Evolutionary conservation across 1,139 yeast genomes (phyloP).

Genomic region (Debaryomyces singareniensis): DNA sequence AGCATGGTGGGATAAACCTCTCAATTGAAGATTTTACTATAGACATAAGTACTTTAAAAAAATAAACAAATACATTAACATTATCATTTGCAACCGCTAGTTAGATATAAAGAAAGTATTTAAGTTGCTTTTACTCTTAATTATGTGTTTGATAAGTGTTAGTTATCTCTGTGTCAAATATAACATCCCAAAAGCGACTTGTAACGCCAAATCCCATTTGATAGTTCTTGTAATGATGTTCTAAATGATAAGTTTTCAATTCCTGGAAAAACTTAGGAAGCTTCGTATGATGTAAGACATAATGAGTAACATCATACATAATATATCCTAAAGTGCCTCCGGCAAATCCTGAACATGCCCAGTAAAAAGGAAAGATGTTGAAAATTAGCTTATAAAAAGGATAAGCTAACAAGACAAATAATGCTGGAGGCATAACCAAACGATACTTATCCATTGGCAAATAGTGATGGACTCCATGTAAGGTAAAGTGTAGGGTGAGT

Average conservation of each 20-base stretch:
- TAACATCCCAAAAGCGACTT: conserved; percentile 85
- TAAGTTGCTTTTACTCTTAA: conserved; percentile 7
- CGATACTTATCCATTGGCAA: conserved; percentile 94
- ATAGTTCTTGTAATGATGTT: conserved; percentile 95
- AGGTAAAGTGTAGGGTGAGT: conserved; percentile 75
- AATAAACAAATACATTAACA: neutral
- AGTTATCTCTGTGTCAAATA: conserved; percentile 66
- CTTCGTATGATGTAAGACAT: conserved; percentile 75
- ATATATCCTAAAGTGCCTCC: conserved; percentile 95
- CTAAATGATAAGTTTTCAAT: conserved; percentile 84
- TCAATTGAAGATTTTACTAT: conserved; percentile 6
- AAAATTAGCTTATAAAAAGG: conserved; percentile 40
- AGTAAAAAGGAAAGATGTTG: conserved; percentile 34
- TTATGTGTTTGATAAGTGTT: conserved; percentile 28
- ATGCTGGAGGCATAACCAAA: conserved; percentile 92
- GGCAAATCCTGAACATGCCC: conserved; percentile 62
- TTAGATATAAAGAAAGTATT: no score
- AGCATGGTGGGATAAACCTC: conserved; percentile 7
- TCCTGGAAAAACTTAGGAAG: conserved; percentile 73
- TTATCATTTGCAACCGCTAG: conserved; percentile 1
- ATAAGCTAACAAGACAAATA: conserved; percentile 46
- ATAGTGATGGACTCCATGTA: conserved; percentile 96
- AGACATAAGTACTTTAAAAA: conserved; percentile 2
- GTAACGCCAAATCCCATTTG: conserved; percentile 97
- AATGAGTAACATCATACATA: conserved; percentile 83